These are phyloP conservation scores for Macadamia integrifolia DNA, from an alignment of 164 flowering plant species.

Conservation along the genomic window DNA sequence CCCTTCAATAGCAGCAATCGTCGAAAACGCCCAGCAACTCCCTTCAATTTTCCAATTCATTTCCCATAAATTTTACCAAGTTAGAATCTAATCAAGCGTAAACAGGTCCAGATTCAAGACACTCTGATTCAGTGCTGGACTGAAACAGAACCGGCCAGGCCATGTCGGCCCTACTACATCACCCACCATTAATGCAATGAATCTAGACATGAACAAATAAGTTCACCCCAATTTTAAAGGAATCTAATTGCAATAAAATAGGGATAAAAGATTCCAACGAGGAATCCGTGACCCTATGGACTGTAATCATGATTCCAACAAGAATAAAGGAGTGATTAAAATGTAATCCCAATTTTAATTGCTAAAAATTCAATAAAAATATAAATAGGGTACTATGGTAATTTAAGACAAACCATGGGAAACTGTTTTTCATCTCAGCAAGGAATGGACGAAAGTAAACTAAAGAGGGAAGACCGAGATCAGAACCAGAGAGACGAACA, in stretches of 20 bases:
- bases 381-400: neutral
- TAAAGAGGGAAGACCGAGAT: neutral
- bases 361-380: too few species aligned
- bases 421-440: neutral
- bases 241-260: too few species aligned
- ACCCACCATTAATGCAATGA: too few species aligned
- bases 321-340: too few species aligned
- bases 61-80: neutral
- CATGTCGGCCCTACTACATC: too few species aligned
- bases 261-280: neutral
- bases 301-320: neutral
- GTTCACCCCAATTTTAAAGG: too few species aligned
- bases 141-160: neutral
- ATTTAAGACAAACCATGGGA: neutral
- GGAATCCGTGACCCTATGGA: neutral
- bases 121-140: neutral
- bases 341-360: neutral
- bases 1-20: slow-evolving; percentile 71
- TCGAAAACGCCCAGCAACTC: slow-evolving; percentile 94
- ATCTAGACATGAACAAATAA: neutral
- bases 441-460: neutral
- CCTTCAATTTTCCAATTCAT: slow-evolving; percentile 34
- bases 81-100: neutral
- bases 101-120: neutral
- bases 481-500: neutral